Percentiles rank a stretch among this genome's conserved stretches.
Evolutionary conservation across 331 rosid genomes (phyloP).

Genomic region (Malus hybrid): DNA sequence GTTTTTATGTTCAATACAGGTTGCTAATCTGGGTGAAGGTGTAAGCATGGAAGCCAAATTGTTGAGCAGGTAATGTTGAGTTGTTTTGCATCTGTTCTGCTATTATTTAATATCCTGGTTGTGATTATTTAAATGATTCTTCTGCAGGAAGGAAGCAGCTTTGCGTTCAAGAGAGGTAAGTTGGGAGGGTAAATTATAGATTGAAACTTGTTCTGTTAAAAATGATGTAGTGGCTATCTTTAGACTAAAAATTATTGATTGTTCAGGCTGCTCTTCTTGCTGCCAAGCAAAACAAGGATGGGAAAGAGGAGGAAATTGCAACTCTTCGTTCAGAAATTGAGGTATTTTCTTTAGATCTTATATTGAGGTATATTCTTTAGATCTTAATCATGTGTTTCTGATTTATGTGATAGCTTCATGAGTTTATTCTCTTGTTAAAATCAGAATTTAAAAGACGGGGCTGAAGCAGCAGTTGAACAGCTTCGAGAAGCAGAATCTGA

Average conservation of each 20-base stretch:
- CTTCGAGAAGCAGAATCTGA: conserved; percentile 90
- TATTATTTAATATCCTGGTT: conserved; percentile 2
- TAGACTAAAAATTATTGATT: conserved; percentile 25
- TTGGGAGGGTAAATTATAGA: conserved; percentile 1
- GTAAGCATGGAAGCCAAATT: conserved; percentile 93
- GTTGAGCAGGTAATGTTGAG: conserved; percentile 61
- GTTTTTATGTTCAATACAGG: conserved; percentile 37
- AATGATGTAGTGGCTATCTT: conserved; percentile 7
- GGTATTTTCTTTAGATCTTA: conserved; percentile 30
- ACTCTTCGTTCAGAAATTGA: conserved; percentile 82
- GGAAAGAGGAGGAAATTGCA: conserved; percentile 65
- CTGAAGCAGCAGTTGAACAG: conserved; percentile 60
- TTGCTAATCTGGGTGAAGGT: conserved; percentile 93
- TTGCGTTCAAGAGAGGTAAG: conserved; percentile 95
- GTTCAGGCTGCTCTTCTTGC: conserved; percentile 89
- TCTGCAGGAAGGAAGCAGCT: conserved; percentile 91
- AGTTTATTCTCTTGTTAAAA: background rate
- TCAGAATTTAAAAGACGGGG: conserved; percentile 81
- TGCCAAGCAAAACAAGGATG: conserved; percentile 74
- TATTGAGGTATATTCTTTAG: conserved; percentile 45
- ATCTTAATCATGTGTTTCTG: conserved; percentile 8
- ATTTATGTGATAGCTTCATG: conserved; percentile 5
- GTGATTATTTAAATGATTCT: conserved; percentile 25
- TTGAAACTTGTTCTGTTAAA: conserved; percentile 1
- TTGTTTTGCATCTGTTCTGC: conserved; percentile 11